Conservation (phyloP, 2,329 filamentous ascomycete genomes). For the Bipolaris gigantea region DNA sequence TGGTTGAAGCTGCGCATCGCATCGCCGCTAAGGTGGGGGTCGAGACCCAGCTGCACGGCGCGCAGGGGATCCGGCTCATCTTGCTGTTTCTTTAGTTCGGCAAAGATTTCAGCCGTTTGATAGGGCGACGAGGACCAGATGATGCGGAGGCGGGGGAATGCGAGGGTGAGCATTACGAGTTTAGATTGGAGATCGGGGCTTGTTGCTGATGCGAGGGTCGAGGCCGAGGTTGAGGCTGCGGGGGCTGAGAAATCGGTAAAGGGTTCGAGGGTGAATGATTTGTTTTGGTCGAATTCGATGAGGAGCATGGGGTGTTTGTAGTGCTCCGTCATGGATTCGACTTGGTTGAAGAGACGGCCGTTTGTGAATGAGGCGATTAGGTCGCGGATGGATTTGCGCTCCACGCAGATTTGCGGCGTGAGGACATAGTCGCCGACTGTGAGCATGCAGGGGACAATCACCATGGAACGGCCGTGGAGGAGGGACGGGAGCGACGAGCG, state of each 20-base stretch:
- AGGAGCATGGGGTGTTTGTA: constrained; percentile 89
- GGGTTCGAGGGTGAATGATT: constrained; percentile 84
- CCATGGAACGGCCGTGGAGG: constrained; percentile 83
- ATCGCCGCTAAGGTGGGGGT: constrained; percentile 57
- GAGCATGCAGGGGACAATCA: constrained; percentile 90
- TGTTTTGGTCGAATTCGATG: constrained; percentile 97
- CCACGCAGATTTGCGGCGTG: constrained; percentile 86
- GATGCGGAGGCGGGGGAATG: constrained; percentile 85
- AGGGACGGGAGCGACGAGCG: constrained; percentile 89
- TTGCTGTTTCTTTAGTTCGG: constrained; percentile 85
- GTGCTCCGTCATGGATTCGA: constrained; percentile 90
- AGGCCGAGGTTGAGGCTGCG: not conserved
- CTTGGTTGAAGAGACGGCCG: constrained; percentile 87
- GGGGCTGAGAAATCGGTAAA: constrained; percentile 50
- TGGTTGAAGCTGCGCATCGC: constrained; percentile 74
- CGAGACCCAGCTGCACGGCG: constrained; percentile 80
- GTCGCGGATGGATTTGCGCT: constrained; percentile 91
- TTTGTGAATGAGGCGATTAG: constrained; percentile 90
- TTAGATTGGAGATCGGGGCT: constrained; percentile 85
- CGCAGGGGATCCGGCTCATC: constrained; percentile 87
- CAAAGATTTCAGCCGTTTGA: constrained; percentile 96
- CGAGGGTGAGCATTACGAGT: constrained; percentile 86
- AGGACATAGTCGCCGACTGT: constrained; percentile 97
- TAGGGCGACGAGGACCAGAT: constrained; percentile 91
- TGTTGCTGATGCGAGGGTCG: not conserved